phyloP scores from a whole-genome alignment of 2,329 filamentous ascomycete genomes.

The Colletotrichum godetiae region DNA sequence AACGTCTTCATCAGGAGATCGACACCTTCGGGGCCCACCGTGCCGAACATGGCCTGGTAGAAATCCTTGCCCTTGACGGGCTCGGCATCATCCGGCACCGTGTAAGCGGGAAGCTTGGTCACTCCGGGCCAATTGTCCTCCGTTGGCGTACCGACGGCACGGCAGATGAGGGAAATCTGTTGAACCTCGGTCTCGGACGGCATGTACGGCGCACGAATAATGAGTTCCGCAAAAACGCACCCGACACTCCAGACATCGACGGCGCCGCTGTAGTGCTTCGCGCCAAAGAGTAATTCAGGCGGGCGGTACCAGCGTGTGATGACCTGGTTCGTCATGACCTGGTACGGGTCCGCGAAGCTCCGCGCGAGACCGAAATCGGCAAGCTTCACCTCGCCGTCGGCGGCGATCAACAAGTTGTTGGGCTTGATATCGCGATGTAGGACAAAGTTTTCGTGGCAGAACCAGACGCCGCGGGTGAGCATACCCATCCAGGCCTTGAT shows the following conservation, averaged over 20 bases:
- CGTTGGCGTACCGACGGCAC: conserved; percentile 87
- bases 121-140: conserved; percentile 98
- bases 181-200: conserved; percentile 87
- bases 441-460: conserved; percentile 94
- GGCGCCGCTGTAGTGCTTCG: conserved; percentile 86
- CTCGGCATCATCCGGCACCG: conserved; percentile 72
- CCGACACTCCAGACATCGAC: conserved; percentile 97
- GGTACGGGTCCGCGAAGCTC: conserved; percentile 87
- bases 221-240: conserved; percentile 90
- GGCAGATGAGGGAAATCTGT: conserved; percentile 86
- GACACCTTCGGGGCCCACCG: conserved; percentile 83
- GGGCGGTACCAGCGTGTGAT: conserved; percentile 98
- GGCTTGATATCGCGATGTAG: conserved; percentile 99
- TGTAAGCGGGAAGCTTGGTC: conserved; percentile 80
- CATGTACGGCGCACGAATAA: conserved; percentile 85
- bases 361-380: conserved; percentile 97
- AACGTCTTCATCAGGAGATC: conserved; percentile 90
- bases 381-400: conserved; percentile 92
- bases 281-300: conserved; percentile 92
- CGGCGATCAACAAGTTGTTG: conserved; percentile 95
- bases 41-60: conserved; percentile 82
- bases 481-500: conserved; percentile 99
- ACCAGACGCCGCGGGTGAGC: conserved; percentile 93
- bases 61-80: conserved; percentile 75
- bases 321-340: conserved; percentile 91